Conservation (phyloP, 2,329 filamentous ascomycete species). For the Phaeosphaeriaceae sp. region DNA sequence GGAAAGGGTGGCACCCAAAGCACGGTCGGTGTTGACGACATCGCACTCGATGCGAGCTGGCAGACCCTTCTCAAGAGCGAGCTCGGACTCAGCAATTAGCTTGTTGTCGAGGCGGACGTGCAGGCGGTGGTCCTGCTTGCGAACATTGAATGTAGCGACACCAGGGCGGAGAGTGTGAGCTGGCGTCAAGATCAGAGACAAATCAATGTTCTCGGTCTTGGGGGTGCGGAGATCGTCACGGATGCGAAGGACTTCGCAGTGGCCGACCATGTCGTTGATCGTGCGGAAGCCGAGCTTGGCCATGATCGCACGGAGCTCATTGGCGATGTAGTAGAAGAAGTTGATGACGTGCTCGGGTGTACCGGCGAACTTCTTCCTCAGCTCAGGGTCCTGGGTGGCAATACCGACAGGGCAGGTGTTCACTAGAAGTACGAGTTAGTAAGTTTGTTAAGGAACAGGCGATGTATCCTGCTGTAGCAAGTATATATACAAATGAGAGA, state of each 20-base stretch:
- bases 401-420: conserved; percentile 94
- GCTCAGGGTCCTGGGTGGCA: conserved; percentile 91
- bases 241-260: conserved; percentile 84
- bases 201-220: conserved; percentile 92
- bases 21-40: conserved; percentile 94
- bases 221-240: conserved; percentile 85
- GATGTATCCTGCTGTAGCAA: not conserved
- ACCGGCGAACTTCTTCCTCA: conserved; percentile 91
- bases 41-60: conserved; percentile 95
- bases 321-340: conserved; percentile 98
- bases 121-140: conserved; percentile 95
- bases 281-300: conserved; percentile 92
- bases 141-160: conserved; percentile 95
- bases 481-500: not conserved
- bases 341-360: conserved; percentile 97
- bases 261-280: conserved; percentile 97
- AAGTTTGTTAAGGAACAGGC: too few species aligned
- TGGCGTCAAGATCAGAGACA: conserved; percentile 90
- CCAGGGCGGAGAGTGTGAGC: conserved; percentile 95
- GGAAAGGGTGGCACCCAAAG: conserved; percentile 89
- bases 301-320: conserved; percentile 97
- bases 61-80: conserved; percentile 92
- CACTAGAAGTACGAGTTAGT: conserved; percentile 2
- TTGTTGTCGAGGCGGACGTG: conserved; percentile 96
- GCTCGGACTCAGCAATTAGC: conserved; percentile 91